Evolutionary conservation across 495 filamentous ascomycete species (phyloP), one percentile per base, ranked within the genome.

Genomic region (Coniosporium apollinis): DNA sequence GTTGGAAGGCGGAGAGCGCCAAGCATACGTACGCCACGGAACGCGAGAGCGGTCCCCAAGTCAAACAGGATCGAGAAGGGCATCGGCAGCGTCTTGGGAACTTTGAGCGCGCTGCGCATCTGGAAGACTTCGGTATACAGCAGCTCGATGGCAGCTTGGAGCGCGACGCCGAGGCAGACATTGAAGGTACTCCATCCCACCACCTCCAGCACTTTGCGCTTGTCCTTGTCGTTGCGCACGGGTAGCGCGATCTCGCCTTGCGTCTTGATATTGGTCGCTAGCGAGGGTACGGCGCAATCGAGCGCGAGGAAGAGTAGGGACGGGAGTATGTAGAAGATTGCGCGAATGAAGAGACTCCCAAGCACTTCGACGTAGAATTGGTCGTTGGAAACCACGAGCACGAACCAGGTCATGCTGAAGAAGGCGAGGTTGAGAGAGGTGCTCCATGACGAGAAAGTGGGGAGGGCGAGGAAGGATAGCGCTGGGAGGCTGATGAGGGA

Each of bases 321-420:
- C 0, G 86, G 86, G 0, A 81, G 22, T 1, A 82, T 59, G 58
- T 71, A 92, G 50, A 82, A 80, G 19, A 81, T 37, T 2, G 77
- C 25, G n/a, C 83, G 79, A 20, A 79, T 57, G 3, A 65, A 66
- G 6, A 78, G 44, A 1, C 74, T 79, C 21, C 73, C 79, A 20
- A 78, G 51, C 2, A 92, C 44, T 53, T 93, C 83, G 40, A 94
- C 71, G 37, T 72, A 71, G 22, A 89, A 60, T 0, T 81, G 75
- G 0, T 74, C 58, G 44, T 91, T 79, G 22, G 76, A 79, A 13
- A 84, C 59, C 2, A 89, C 70, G 7, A 94, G 66, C 0, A 82
- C 87, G 5, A 72, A 71, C 86, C 86, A 94, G 52, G 81, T 87
- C 55, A 75, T 71, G 54, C 83, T 87, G 59, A 94, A 93, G 59